Base-by-base conservation (phyloP, 176 grass and related monocot genomes). In the Tuctoria greenei region DNA sequence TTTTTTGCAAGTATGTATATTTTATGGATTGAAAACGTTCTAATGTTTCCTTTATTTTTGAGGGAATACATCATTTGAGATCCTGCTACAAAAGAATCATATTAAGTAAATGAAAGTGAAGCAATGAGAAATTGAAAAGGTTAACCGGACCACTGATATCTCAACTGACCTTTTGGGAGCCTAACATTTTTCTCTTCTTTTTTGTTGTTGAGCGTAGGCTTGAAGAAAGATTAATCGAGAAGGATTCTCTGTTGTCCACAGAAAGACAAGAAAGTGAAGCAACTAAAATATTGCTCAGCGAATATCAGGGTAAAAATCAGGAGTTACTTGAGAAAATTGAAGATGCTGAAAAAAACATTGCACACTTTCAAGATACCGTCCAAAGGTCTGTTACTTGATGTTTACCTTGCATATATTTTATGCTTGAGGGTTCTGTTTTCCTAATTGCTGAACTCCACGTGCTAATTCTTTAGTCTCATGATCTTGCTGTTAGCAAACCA, bases 181-280 rank as follows among this genome's bases (percentile, higher is more conserved):
- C 74, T 76, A 50, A 82, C 5, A 60, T n/a, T 60, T 79, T 39
- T 76, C 60, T 75, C 62, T 51, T n/a, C n/a, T n/a, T n/a, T 79
- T 54, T 71, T 52, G 46, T 72, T 64, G 38, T 59, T 64, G 64
- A 38, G 65, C 21, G 74, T 82, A 97, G 93, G 71, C 86, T 97
- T 78, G 90, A 97, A 91, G 93, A 97, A 88, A 93, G 25, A 64
- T 84, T 86, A 78, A 54, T 66, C 15, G 84, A 72, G 74, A 93
- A 89, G 69, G 90, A 93, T 86, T 64, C 64, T 82, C 41, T 82
- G 39, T 81, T 90, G 72, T 59, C 67, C 61, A 69, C 69, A 79
- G 81, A 88, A 80, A 86, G 51, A 73, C 73, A 71, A 88, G 87
- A 87, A 85, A 83, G 47, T 72, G 85, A 93, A 87, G 58, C 76